A percentile compares a stretch with the other conserved stretches of the same genome.
phyloP scores from a whole-genome alignment of 2,329 filamentous ascomycete species.

The Penicillium verrucosum region DNA sequence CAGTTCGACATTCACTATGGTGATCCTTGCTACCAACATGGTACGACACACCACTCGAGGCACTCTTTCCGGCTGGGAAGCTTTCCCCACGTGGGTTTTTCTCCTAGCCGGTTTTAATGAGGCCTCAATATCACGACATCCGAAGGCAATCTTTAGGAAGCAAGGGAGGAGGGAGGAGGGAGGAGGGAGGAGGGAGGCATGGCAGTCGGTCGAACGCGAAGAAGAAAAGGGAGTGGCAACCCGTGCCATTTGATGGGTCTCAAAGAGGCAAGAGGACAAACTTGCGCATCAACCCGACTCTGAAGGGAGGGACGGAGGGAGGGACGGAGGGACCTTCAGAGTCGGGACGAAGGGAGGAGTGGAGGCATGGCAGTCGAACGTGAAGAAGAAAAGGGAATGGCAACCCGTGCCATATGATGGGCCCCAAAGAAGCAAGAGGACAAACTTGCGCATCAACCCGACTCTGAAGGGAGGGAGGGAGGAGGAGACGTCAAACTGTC shows the following conservation, averaged over 20 bases:
- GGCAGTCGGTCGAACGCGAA: neutral
- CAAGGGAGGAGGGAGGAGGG: no score
- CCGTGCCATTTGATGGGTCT: neutral
- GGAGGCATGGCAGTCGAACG: neutral
- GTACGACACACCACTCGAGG: neutral
- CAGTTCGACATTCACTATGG: neutral
- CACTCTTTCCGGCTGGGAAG: neutral
- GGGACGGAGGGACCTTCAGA: no score
- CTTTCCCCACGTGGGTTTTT: neutral
- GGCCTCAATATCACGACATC: neutral
- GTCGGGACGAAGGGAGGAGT: no score
- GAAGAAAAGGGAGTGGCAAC: neutral
- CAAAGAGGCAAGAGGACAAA: neutral
- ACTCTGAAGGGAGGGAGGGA: no score
- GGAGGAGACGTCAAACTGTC: no score
- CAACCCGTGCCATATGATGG: no score
- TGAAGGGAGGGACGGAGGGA: no score
- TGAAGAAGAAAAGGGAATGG: neutral
- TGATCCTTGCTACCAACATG: neutral
- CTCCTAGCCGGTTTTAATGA: neutral
- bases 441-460: no score
- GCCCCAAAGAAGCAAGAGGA: neutral
- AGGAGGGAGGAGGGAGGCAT: no score
- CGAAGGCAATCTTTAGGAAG: no score
- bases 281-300: no score